Evolutionary conservation across 1,139 yeast species (phyloP).

Genomic region (Hansenula sp.): DNA sequence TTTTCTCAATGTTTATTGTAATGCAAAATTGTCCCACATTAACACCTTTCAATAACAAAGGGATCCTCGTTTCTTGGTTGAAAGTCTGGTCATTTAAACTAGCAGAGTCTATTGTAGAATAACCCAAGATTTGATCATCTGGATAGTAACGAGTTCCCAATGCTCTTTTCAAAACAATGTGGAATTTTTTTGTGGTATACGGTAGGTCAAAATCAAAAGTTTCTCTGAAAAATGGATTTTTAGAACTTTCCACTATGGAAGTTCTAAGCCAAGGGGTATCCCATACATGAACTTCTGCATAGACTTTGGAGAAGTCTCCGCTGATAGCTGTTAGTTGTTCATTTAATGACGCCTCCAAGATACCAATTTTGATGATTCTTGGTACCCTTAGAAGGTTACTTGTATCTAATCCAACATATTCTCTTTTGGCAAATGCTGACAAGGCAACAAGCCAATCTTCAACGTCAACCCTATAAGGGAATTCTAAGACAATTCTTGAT

Average conservation of each 20-base stretch:
- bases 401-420: conserved; percentile 38
- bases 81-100: conserved; percentile 31
- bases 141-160: conserved; percentile 17
- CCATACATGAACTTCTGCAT: conserved; percentile 66
- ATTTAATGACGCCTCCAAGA: conserved; percentile 42
- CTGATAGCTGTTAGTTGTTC: conserved; percentile 5
- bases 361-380: conserved; percentile 49
- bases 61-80: conserved; percentile 30
- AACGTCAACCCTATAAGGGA: conserved; percentile 66
- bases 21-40: conserved; percentile 58
- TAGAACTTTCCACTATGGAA: conserved; percentile 46
- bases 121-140: conserved; percentile 42
- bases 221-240: conserved; percentile 72
- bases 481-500: conserved; percentile 49
- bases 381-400: conserved; percentile 46
- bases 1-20: conserved; percentile 49
- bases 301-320: conserved; percentile 35
- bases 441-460: conserved; percentile 85
- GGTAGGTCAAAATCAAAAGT: conserved; percentile 54
- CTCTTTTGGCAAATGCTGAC: conserved; percentile 62
- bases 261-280: conserved; percentile 68
- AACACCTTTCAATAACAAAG: conserved; percentile 22
- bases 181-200: conserved; percentile 49
- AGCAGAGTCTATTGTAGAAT: conserved; percentile 54
- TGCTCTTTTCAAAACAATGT: conserved; percentile 45